These are phyloP conservation scores for Cutaneotrichosporon sp. DNA, from an alignment of 1,284 basidiomycete species.

Conservation along the genomic window DNA sequence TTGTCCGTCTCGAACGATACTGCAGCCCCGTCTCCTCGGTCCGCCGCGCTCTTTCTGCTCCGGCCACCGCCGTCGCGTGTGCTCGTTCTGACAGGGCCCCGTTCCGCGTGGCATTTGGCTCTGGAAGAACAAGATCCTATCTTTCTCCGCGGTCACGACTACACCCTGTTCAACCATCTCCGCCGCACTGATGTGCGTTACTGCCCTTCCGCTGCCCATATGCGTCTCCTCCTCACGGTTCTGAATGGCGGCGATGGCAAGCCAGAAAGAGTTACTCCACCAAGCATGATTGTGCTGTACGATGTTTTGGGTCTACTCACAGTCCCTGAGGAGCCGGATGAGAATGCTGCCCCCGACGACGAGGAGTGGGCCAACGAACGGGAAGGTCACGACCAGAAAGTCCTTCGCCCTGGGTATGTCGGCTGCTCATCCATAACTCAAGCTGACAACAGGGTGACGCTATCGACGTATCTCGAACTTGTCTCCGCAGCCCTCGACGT, in stretches of 20 bases:
- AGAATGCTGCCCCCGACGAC: slow-evolving; percentile 16
- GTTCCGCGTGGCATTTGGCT: slow-evolving; percentile 17
- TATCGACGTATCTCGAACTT: slow-evolving; percentile 35
- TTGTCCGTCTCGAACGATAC: no score
- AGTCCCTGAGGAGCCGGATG: slow-evolving; percentile 22
- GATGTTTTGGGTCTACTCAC: slow-evolving; percentile 31
- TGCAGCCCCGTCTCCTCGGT: no score
- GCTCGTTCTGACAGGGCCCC: slow-evolving; percentile 35
- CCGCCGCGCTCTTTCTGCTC: background rate
- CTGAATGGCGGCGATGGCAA: background rate
- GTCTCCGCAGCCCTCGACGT: slow-evolving; percentile 25
- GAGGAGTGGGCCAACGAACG: background rate
- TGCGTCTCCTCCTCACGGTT: slow-evolving; percentile 23
- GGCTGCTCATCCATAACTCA: background rate
- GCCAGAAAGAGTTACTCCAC: slow-evolving; percentile 10
- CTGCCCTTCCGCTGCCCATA: slow-evolving; percentile 28
- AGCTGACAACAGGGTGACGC: slow-evolving; percentile 22
- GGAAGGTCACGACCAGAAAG: background rate
- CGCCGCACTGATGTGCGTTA: slow-evolving; percentile 34
- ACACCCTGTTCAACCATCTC: slow-evolving; percentile 17
- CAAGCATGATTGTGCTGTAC: slow-evolving; percentile 33
- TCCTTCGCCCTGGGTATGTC: background rate
- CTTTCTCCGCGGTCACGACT: slow-evolving; percentile 23
- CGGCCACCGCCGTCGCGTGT: slow-evolving; percentile 12
- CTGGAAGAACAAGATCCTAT: slow-evolving; percentile 38